Base-by-base conservation (phyloP, 1,284 basidiomycete species). In the Anthracocystis panici-leucophaei region DNA sequence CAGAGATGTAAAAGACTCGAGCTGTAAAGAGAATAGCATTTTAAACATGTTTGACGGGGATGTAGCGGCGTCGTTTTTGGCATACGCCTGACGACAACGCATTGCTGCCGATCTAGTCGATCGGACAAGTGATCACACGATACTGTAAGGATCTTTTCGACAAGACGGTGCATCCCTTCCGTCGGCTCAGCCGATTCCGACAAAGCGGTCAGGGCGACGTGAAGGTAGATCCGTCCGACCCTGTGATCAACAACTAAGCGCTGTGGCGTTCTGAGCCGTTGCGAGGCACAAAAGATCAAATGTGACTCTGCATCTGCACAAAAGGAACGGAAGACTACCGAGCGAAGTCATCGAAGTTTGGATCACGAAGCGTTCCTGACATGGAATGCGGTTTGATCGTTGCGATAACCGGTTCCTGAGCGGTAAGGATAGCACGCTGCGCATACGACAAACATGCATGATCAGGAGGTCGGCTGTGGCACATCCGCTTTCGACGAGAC, bases 1-100 rank as follows among this genome's bases (percentile, higher is more conserved):
- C 65, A 57, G 65, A 53, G 18, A 52, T 60, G 65, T 66, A 65
- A 25, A 57, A 2, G 14, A 5, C 35, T 16, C 11, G 14, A 38
- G 35, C 35, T 38, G 12, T 38, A 38, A 2, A 38, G 35, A 4
- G 35, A 38, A 38, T 38, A 2, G 11, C 14, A 38, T 16, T 16
- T 2, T 16, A 12, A 38, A 38, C 10, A 5, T 12, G 35, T 9
- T 33, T 9, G 9, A 29, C 29, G 9, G 9, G 5, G 29, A 9
- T 2, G 33, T 2, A 12, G 33, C 33, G 6, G 12, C 5, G 2
- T 12, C 33, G 33, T n/a, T n/a, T n/a, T n/a, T 38, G 35, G 12
- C 35, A 38, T 38, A 38, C 35, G 35, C 35, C 14, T 38, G 14
- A 16, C 14, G 14, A 38, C 35, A 16, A 16, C 11, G 14, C 14